A percentile compares a stretch with the other conserved stretches of the same genome.
Evolutionary conservation across 257 asterid species (phyloP).

Genomic region (Cordia subcordata): DNA sequence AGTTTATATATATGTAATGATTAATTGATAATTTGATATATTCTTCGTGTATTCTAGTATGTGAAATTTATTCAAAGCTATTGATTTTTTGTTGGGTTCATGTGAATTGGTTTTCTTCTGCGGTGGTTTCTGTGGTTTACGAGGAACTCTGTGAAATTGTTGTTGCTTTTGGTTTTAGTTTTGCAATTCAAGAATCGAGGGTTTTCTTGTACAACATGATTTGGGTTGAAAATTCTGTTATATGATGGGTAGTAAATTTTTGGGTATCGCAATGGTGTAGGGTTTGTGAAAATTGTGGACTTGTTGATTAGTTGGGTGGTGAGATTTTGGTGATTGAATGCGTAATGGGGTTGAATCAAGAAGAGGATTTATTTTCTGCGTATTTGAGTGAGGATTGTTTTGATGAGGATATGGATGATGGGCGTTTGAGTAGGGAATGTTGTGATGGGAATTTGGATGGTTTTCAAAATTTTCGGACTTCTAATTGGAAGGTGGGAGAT

Average conservation of each 20-base stretch:
- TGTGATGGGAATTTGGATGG: slow-evolving; percentile 22
- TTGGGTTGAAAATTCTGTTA: not conserved
- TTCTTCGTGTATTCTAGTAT: not conserved
- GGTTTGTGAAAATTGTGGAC: not conserved
- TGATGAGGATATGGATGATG: slow-evolving; percentile 24
- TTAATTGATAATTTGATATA: not conserved
- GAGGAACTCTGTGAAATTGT: slow-evolving; percentile 10
- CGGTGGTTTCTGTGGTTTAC: slow-evolving; percentile 5
- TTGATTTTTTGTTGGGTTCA: slow-evolving; percentile 1
- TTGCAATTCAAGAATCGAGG: slow-evolving; percentile 20
- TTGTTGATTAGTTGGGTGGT: slow-evolving; percentile 6
- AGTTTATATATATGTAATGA: slow-evolving; percentile 5
- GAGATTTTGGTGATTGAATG: slow-evolving; percentile 6
- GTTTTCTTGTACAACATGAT: slow-evolving; percentile 13
- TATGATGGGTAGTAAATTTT: not conserved
- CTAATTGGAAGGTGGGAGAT: slow-evolving; percentile 11
- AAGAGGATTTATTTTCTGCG: slow-evolving; percentile 23
- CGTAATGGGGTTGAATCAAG: slow-evolving; percentile 37
- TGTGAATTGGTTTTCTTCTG: not conserved
- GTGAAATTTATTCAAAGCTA: not conserved
- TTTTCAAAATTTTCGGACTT: slow-evolving; percentile 20
- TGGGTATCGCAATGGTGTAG: not conserved
- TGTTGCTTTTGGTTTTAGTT: slow-evolving; percentile 24
- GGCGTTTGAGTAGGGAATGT: slow-evolving; percentile 21
- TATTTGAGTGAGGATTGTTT: slow-evolving; percentile 18